Conservation (phyloP, 768 basidiomycete genomes). For the Trichaptum fuscoviolaceum region DNA sequence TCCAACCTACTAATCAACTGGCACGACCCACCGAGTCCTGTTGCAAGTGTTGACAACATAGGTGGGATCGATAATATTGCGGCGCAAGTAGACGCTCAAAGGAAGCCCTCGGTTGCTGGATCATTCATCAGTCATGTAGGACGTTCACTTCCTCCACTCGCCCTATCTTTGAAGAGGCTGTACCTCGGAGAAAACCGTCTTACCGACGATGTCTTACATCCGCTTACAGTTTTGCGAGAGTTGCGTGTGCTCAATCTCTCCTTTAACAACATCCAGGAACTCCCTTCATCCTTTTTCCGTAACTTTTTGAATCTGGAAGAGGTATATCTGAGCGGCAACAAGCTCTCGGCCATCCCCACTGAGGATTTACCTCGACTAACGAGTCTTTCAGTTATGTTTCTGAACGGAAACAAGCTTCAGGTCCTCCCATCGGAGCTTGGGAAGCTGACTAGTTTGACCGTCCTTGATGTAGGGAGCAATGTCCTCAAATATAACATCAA, state of each 20-base stretch:
- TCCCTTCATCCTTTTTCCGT: slow-evolving; percentile 73
- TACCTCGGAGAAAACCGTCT: slow-evolving; percentile 89
- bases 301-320: slow-evolving; percentile 70
- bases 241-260: slow-evolving; percentile 84
- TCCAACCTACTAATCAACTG: slow-evolving; percentile 79
- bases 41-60: slow-evolving; percentile 15
- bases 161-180: slow-evolving; percentile 66
- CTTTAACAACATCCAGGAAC: slow-evolving; percentile 90
- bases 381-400: slow-evolving; percentile 66
- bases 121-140: slow-evolving; percentile 16
- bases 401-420: slow-evolving; percentile 93
- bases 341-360: slow-evolving; percentile 80
- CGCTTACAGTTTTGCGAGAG: slow-evolving; percentile 69
- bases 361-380: slow-evolving; percentile 78
- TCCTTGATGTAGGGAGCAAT: slow-evolving; percentile 93
- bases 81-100: slow-evolving; percentile 22
- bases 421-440: slow-evolving; percentile 88
- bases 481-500: slow-evolving; percentile 93
- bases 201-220: slow-evolving; percentile 71
- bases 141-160: slow-evolving; percentile 49
- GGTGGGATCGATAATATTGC: slow-evolving; percentile 5
- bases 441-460: slow-evolving; percentile 69
- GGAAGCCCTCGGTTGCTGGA: slow-evolving; percentile 39
- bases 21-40: slow-evolving; percentile 52
- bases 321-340: slow-evolving; percentile 94